phyloP scores from a whole-genome alignment of 2,329 filamentous ascomycete species.

The Aspergillus puulaauensis region DNA sequence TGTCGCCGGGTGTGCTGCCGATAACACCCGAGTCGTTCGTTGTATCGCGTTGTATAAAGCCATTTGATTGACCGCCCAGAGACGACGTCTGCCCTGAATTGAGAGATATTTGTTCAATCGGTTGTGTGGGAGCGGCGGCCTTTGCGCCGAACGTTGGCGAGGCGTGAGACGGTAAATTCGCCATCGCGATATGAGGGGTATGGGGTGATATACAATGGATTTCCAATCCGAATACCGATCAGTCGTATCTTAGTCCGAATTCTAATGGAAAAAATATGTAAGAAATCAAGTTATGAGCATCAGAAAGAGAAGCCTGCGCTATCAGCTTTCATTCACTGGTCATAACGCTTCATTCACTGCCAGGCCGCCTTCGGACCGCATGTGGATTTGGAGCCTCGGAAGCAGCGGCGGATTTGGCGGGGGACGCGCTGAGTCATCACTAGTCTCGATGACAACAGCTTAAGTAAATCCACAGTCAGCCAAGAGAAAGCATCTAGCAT shows the following conservation, averaged over 20 bases:
- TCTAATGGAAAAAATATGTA: no score
- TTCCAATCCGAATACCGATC: background rate
- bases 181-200: slow-evolving; percentile 41
- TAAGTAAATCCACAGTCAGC: slow-evolving; percentile 3
- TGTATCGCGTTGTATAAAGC: slow-evolving; percentile 16
- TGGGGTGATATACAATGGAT: background rate
- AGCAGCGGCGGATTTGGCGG: slow-evolving; percentile 15
- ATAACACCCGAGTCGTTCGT: slow-evolving; percentile 19
- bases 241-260: slow-evolving; percentile 1
- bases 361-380: slow-evolving; percentile 8
- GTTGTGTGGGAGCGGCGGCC: slow-evolving; percentile 23
- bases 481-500: slow-evolving; percentile 6
- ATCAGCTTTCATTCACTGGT: background rate
- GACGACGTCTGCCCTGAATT: slow-evolving; percentile 11
- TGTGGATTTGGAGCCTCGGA: slow-evolving; percentile 16
- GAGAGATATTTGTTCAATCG: slow-evolving; percentile 26
- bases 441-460: slow-evolving; percentile 7
- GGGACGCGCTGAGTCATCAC: slow-evolving; percentile 17
- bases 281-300: background rate
- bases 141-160: slow-evolving; percentile 50
- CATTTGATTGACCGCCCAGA: slow-evolving; percentile 13
- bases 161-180: slow-evolving; percentile 56
- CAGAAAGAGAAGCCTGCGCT: background rate
- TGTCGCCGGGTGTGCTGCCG: slow-evolving; percentile 27
- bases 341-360: background rate